A percentile compares a stretch with the other conserved stretches of the same genome.
phyloP scores from a whole-genome alignment of 352 stramenopile species.

The Salisapilia sapeloensis region DNA sequence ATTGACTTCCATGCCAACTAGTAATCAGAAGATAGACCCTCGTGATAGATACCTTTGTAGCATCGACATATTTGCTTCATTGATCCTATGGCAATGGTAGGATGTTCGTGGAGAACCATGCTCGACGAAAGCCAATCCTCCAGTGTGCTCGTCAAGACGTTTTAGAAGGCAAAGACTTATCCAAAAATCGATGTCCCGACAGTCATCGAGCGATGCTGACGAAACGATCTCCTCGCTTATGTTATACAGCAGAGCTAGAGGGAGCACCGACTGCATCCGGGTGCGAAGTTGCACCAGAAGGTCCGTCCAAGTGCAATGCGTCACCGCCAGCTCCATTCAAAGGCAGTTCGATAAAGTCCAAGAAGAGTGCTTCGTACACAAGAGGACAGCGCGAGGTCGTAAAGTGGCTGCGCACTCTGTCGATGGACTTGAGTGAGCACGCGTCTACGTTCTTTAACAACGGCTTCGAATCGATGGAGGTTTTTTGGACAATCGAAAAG shows the following conservation, averaged over 20 bases:
- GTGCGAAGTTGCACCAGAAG: too few relatives aligned
- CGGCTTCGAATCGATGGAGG: constrained; percentile 76
- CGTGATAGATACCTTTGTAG: constrained; percentile 1
- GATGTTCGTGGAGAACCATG: too few relatives aligned
- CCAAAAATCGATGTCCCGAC: constrained; percentile 2
- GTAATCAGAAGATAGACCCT: background rate
- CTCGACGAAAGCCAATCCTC: too few relatives aligned
- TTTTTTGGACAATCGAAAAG: constrained; percentile 58
- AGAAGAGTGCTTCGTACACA: constrained; percentile 22
- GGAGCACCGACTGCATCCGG: too few relatives aligned
- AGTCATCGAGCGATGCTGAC: constrained; percentile 51
- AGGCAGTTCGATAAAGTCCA: too few relatives aligned
- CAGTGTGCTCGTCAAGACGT: background rate
- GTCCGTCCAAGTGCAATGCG: too few relatives aligned
- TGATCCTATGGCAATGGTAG: background rate
- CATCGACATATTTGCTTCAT: constrained; percentile 1
- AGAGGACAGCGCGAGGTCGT: constrained; percentile 70
- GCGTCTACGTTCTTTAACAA: constrained; percentile 75
- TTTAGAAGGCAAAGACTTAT: background rate
- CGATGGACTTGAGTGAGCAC: constrained; percentile 80
- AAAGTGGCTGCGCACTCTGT: constrained; percentile 50
- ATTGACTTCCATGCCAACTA: constrained; percentile 3
- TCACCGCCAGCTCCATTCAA: too few relatives aligned
- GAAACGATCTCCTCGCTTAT: constrained; percentile 69
- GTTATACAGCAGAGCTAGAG: too few relatives aligned